A percentile compares a stretch with the other conserved stretches of the same genome.
These are phyloP conservation scores for Corymbia calophylla DNA, from an alignment of 441 rosid species.

Conservation along the genomic window DNA sequence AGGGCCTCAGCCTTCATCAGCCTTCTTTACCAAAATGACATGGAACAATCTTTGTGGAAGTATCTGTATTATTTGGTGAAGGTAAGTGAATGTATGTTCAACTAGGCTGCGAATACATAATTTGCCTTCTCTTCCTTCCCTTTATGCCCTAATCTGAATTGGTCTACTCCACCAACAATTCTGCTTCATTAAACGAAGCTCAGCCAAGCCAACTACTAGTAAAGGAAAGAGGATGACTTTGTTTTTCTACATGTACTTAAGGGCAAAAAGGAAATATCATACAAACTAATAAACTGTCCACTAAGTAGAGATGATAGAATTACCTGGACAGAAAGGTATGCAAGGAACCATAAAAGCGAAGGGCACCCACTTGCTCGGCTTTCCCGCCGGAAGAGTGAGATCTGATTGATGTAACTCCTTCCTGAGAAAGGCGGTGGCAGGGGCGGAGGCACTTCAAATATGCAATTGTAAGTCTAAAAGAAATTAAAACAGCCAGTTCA, in stretches of 20 bases:
- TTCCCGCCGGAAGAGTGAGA: slow-evolving; percentile 39
- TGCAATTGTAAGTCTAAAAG: not conserved
- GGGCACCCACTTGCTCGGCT: slow-evolving; percentile 72
- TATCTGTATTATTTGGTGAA: not conserved
- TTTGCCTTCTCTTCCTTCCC: not conserved
- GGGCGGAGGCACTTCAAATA: slow-evolving; percentile 79
- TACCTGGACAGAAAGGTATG: slow-evolving; percentile 67
- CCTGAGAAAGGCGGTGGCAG: slow-evolving; percentile 79
- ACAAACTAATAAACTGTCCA: not conserved
- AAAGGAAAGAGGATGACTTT: not conserved
- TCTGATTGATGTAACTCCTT: slow-evolving; percentile 55
- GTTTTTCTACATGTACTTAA: not conserved
- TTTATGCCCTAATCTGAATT: not conserved
- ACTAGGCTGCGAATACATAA: not conserved
- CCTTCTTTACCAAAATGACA: not conserved
- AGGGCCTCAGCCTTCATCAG: not conserved
- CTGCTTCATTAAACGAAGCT: not conserved
- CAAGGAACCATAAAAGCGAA: slow-evolving; percentile 61
- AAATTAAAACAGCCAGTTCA: slow-evolving; percentile 9
- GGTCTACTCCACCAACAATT: not conserved
- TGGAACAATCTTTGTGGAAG: not conserved
- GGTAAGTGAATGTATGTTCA: not conserved
- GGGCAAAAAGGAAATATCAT: not conserved
- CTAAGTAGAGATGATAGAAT: not conserved
- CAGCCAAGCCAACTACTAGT: not conserved